Evolutionary conservation across 2,329 filamentous ascomycete genomes (phyloP).

Genomic region (Pseudogymnoascus sp.): DNA sequence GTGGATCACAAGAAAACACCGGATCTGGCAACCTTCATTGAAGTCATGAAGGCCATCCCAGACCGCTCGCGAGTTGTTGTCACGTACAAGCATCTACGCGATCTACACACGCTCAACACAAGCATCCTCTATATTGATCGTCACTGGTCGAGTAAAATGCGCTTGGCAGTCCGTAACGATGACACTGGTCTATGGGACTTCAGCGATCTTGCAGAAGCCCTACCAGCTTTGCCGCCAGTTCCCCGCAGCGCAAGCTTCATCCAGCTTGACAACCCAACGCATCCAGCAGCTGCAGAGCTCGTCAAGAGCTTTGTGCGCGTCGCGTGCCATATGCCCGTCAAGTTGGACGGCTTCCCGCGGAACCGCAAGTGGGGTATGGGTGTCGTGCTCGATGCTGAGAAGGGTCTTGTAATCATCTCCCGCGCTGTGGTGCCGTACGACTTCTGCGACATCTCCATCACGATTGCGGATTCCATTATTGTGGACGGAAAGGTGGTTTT

Average conservation of each 20-base stretch:
- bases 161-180: slow-evolving; percentile 85
- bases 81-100: slow-evolving; percentile 89
- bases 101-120: slow-evolving; percentile 89
- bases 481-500: slow-evolving; percentile 92
- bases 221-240: slow-evolving; percentile 64
- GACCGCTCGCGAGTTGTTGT: slow-evolving; percentile 79
- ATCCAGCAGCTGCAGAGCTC: slow-evolving; percentile 85
- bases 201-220: slow-evolving; percentile 68
- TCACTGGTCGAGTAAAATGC: slow-evolving; percentile 95
- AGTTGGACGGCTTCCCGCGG: slow-evolving; percentile 95
- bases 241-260: slow-evolving; percentile 83
- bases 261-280: slow-evolving; percentile 76
- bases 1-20: slow-evolving; percentile 88
- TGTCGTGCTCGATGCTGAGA: slow-evolving; percentile 92
- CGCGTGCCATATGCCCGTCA: slow-evolving; percentile 85
- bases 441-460: slow-evolving; percentile 90
- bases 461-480: slow-evolving; percentile 92
- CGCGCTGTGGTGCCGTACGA: slow-evolving; percentile 92
- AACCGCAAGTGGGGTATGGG: slow-evolving; percentile 93
- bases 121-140: slow-evolving; percentile 87
- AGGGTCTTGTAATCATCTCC: slow-evolving; percentile 90
- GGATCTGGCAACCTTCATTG: slow-evolving; percentile 78
- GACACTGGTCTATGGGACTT: slow-evolving; percentile 91
- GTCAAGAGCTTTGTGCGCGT: slow-evolving; percentile 93
- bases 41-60: slow-evolving; percentile 82